Conservation (phyloP, 2,329 filamentous ascomycete genomes). For the Phyllosticta ampelicida region DNA sequence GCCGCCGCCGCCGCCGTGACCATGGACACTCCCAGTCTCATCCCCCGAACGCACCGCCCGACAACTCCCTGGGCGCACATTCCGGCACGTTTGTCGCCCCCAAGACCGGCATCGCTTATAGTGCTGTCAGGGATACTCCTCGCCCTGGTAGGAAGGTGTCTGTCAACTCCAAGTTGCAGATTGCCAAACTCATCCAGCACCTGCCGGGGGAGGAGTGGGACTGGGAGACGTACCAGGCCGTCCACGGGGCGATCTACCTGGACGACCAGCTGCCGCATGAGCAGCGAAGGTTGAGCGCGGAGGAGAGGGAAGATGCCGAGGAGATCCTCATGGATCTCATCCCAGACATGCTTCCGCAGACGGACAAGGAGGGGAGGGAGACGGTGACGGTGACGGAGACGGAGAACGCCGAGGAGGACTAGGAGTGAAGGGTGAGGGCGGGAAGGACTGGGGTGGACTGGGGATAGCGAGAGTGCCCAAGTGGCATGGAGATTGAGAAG, state of each 20-base stretch:
- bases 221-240: not conserved
- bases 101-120: not conserved
- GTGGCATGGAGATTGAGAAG: not conserved
- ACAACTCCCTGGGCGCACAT: not conserved
- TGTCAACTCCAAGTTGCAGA: not conserved
- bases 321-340: not conserved
- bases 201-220: not conserved
- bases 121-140: not conserved
- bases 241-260: not conserved
- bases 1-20: too few species aligned
- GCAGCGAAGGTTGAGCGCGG: not conserved
- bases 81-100: not conserved
- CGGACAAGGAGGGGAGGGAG: not conserved
- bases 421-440: too few species aligned
- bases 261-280: not conserved
- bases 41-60: not conserved
- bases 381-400: not conserved
- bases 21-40: not conserved
- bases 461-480: too few species aligned
- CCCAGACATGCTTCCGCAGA: not conserved
- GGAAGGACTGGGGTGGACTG: too few species aligned
- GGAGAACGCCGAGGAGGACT: not conserved
- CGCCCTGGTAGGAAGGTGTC: not conserved
- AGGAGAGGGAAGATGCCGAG: not conserved
- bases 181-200: not conserved